These are phyloP conservation scores for Striga hermonthica DNA, from an alignment of 305 asterid genomes.

Conservation along the genomic window DNA sequence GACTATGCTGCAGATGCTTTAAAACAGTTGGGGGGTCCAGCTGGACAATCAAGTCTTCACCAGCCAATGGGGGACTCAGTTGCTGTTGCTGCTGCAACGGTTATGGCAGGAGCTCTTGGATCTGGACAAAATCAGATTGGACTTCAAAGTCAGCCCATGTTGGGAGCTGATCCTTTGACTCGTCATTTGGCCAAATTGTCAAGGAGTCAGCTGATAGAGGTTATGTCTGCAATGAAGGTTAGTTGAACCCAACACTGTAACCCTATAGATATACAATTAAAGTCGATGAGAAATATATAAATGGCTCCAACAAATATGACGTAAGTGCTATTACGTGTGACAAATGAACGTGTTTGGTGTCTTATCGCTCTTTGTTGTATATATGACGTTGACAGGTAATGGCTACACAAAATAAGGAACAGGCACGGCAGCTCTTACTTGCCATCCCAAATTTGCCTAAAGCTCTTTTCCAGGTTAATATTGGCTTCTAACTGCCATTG, in stretches of 20 bases:
- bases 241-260: background rate
- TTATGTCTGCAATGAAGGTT: slow-evolving; percentile 76
- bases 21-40: slow-evolving; percentile 60
- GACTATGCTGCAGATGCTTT: slow-evolving; percentile 46
- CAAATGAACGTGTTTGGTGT: too few species aligned
- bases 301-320: too few species aligned
- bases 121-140: slow-evolving; percentile 61
- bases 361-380: background rate
- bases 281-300: too few species aligned
- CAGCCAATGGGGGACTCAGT: slow-evolving; percentile 81
- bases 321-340: too few species aligned
- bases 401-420: slow-evolving; percentile 77
- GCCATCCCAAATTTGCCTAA: slow-evolving; percentile 64
- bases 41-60: slow-evolving; percentile 52
- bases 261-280: background rate
- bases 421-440: slow-evolving; percentile 62
- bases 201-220: slow-evolving; percentile 62
- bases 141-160: slow-evolving; percentile 38
- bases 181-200: slow-evolving; percentile 79
- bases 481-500: slow-evolving; percentile 16
- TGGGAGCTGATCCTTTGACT: slow-evolving; percentile 74
- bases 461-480: slow-evolving; percentile 80
- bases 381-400: slow-evolving; percentile 51
- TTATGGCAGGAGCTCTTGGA: slow-evolving; percentile 88
- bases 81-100: slow-evolving; percentile 74